Conservation (phyloP, 2,329 filamentous ascomycete species). For the Colletotrichum chrysophilum region DNA sequence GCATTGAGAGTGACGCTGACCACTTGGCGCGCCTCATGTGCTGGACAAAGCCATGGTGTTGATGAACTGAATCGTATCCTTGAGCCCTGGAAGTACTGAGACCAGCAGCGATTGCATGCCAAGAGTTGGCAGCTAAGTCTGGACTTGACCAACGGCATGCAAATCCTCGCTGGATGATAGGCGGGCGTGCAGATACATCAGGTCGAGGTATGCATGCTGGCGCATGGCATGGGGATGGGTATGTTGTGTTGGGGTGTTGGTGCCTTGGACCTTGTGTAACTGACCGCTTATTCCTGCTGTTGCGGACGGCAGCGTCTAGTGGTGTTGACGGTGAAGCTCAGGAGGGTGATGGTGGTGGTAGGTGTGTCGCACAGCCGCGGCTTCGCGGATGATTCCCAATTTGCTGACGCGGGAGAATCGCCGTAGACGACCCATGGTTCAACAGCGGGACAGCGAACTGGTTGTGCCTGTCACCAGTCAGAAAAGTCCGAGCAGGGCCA, state of each 20-base stretch:
- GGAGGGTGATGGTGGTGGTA: not conserved
- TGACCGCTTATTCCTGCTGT: not conserved
- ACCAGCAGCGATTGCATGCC: not conserved
- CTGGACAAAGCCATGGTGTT: not conserved
- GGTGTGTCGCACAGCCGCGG: not conserved
- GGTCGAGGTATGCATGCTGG: not conserved
- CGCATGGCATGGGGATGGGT: not conserved
- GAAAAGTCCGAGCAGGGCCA: not conserved
- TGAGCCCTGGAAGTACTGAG: not conserved
- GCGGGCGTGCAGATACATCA: not conserved
- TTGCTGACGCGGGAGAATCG: not conserved
- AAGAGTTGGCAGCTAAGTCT: constrained; percentile 1
- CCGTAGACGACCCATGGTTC: not conserved
- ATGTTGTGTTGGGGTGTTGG: not conserved
- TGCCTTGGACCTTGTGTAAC: constrained; percentile 1
- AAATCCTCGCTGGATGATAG: not conserved
- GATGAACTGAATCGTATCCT: not conserved
- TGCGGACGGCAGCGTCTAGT: not conserved
- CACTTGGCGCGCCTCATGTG: constrained; percentile 11
- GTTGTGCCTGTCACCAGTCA: not conserved
- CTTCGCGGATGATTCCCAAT: constrained; percentile 10
- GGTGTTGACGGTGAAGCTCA: not conserved
- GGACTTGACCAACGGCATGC: not conserved
- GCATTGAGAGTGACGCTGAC: not conserved
- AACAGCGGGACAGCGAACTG: not conserved